phyloP scores from a whole-genome alignment of 495 filamentous ascomycete species.

The Talaromyces ruber region DNA sequence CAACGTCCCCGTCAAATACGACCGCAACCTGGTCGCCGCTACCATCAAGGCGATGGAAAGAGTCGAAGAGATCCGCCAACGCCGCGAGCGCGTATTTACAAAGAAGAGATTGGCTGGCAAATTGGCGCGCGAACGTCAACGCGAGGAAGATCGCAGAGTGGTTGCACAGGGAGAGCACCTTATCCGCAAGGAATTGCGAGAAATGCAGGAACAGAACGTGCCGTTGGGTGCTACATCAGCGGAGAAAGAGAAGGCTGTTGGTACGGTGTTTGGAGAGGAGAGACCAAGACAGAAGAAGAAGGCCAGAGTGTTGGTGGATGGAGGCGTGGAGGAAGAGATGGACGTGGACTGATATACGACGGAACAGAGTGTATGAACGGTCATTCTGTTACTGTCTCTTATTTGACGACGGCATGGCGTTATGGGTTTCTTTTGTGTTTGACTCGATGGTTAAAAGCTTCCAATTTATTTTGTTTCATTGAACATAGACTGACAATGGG shows the following conservation, averaged over 20 bases:
- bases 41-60: slow-evolving; percentile 90
- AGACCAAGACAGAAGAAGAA: slow-evolving; percentile 48
- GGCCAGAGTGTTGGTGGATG: slow-evolving; percentile 55
- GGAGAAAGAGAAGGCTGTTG: slow-evolving; percentile 25
- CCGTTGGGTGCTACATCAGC: slow-evolving; percentile 20
- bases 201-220: slow-evolving; percentile 30
- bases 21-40: slow-evolving; percentile 76
- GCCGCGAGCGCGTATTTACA: slow-evolving; percentile 84
- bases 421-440: not conserved
- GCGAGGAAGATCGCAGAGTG: slow-evolving; percentile 70
- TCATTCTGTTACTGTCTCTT: not conserved
- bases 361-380: not conserved
- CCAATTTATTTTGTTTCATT: not conserved
- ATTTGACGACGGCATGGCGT: slow-evolving; percentile 1
- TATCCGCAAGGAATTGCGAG: slow-evolving; percentile 39
- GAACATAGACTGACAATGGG: not conserved
- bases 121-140: slow-evolving; percentile 60
- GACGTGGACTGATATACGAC: slow-evolving; percentile 52
- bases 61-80: slow-evolving; percentile 73
- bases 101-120: slow-evolving; percentile 88
- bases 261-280: slow-evolving; percentile 39
- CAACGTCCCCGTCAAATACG: slow-evolving; percentile 92
- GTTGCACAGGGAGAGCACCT: slow-evolving; percentile 90
- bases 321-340: slow-evolving; percentile 60
- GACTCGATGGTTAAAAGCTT: not conserved